Evolutionary conservation across 805 yeast species (phyloP).

Genomic region (Jamesozyma lodderae): DNA sequence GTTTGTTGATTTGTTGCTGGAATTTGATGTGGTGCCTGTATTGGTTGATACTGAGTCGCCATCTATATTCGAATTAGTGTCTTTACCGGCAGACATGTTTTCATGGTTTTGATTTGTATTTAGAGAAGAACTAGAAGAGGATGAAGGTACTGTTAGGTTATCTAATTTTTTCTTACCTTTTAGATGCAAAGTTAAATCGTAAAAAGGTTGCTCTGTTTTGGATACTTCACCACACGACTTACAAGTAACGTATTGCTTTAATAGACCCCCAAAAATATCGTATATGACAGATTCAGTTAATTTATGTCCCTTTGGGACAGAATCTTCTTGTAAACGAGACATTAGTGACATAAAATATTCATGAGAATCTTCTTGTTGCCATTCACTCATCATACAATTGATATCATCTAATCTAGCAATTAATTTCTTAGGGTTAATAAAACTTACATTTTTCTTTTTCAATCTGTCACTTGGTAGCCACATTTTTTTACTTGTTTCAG

Average conservation of each 20-base stretch:
- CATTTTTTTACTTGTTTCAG: slow-evolving; percentile 61
- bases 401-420: slow-evolving; percentile 69
- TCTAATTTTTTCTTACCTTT: slow-evolving; percentile 37
- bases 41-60: no score
- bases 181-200: slow-evolving; percentile 80
- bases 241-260: slow-evolving; percentile 81
- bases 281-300: slow-evolving; percentile 73
- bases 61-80: background rate
- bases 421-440: slow-evolving; percentile 67
- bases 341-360: slow-evolving; percentile 91
- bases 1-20: background rate
- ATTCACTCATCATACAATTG: slow-evolving; percentile 91
- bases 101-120: background rate
- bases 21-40: background rate
- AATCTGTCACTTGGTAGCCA: slow-evolving; percentile 46
- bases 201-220: slow-evolving; percentile 84
- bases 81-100: no score
- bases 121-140: slow-evolving; percentile 1
- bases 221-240: slow-evolving; percentile 73
- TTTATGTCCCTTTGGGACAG: slow-evolving; percentile 83
- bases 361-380: slow-evolving; percentile 98
- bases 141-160: background rate
- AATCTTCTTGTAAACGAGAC: slow-evolving; percentile 82
- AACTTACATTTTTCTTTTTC: slow-evolving; percentile 30
- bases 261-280: slow-evolving; percentile 88